Base-by-base conservation (phyloP, 352 stramenopile species). In the Globisporangium paddicum region DNA sequence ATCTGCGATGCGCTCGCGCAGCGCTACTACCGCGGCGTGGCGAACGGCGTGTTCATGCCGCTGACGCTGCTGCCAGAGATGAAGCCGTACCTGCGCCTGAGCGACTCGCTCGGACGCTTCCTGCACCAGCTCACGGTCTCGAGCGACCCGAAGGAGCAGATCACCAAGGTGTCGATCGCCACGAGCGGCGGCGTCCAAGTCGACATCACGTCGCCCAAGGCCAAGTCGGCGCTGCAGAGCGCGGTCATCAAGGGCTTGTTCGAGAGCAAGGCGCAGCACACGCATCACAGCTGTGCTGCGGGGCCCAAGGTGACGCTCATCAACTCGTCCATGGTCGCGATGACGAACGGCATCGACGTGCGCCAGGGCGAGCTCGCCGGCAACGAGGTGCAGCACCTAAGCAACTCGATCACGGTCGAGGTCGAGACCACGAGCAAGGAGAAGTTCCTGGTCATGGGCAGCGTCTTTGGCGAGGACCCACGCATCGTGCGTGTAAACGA, bases 11-110 rank as follows among this genome's bases (percentile, higher is more conserved):
- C 82, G 9, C 60, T 93, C 14, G 77, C 76, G 1, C 49, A 79
- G 52, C 80, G 82, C 30, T 85, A 90, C 69, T 90, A 82, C 62
- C 80, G 77, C 44, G 84, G 84, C 50, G 82, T 94, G 8, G 78
- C 82, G n/a, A 94, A 94, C 60, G 84, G 74, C 25, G 80, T 92
- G 14, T 92, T 90, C 72, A 86, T 94, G 79, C 79, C 79, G 30
- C 68, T 89, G 14, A 92, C 82, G 49, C 65, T 91, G 23, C 51
- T 85, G 47, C 80, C 79, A 11, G 84, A 94, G 69, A 89, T 94
- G 80, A 77, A 89, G 71, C 84, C 84, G 45, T 94, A 90, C 67
- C 58, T 94, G 37, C 63, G 76, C 16, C 65, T 94, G 44, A 76
- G 77, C 50, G 77, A 92, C 49, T 66, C 79, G n/a, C 72, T 94